Conservation (phyloP, 2,329 filamentous ascomycete species). For the Fusarium equiseti region DNA sequence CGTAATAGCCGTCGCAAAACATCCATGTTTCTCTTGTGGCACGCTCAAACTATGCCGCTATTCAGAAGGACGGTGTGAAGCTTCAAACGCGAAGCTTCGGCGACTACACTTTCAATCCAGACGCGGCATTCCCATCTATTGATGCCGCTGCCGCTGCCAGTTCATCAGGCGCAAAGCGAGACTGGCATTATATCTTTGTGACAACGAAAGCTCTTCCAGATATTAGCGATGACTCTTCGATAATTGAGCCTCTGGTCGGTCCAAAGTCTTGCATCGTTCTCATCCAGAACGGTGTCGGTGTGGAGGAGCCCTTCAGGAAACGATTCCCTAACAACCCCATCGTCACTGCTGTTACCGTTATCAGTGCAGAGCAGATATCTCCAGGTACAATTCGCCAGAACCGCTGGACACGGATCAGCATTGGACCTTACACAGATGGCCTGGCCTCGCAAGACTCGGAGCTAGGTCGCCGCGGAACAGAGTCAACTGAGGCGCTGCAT, state of each 20-base stretch:
- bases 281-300: constrained; percentile 79
- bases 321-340: constrained; percentile 72
- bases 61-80: constrained; percentile 70
- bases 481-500: constrained; percentile 63
- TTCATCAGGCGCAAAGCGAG: constrained; percentile 37
- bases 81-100: constrained; percentile 76
- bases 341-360: constrained; percentile 76
- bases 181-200: constrained; percentile 73
- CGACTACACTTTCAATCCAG: constrained; percentile 72
- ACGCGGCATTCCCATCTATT: constrained; percentile 72
- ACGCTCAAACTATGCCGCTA: constrained; percentile 77
- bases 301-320: constrained; percentile 73
- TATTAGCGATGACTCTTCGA: constrained; percentile 68
- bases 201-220: constrained; percentile 79
- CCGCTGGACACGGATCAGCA: constrained; percentile 78
- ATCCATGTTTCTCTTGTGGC: constrained; percentile 77
- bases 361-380: constrained; percentile 74
- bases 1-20: constrained; percentile 59
- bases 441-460: constrained; percentile 53
- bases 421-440: constrained; percentile 73
- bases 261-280: constrained; percentile 70
- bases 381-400: constrained; percentile 76
- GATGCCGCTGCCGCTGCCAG: constrained; percentile 61
- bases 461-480: constrained; percentile 53
- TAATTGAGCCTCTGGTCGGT: constrained; percentile 71